Percentiles rank a stretch among this genome's conserved stretches.
Conservation (phyloP, 2,329 filamentous ascomycete genomes). For the Elsinoe ampelina region DNA sequence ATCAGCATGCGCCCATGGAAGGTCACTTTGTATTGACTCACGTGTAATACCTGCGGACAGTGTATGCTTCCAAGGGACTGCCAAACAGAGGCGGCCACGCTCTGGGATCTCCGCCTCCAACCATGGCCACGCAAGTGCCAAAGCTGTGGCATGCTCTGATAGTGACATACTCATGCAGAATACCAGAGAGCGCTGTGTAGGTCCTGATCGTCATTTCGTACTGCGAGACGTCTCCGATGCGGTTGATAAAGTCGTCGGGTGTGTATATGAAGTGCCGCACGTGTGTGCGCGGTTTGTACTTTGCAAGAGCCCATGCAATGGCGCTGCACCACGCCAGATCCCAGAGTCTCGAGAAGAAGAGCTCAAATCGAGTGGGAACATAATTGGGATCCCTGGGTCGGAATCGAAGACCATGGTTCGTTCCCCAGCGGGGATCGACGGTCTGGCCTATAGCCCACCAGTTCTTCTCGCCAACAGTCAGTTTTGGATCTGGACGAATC, state of each 20-base stretch:
- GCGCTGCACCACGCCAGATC: background rate
- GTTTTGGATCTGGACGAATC: background rate
- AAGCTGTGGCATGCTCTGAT: slow-evolving; percentile 6
- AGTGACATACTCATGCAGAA: background rate
- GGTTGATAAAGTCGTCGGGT: background rate
- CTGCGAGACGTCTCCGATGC: slow-evolving; percentile 2
- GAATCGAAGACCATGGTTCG: background rate
- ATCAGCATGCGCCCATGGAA: background rate
- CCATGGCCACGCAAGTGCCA: background rate
- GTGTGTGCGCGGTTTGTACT: background rate
- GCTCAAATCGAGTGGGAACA: background rate
- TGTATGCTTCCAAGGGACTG: slow-evolving; percentile 3
- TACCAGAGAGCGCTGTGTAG: background rate
- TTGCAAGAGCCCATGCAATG: background rate
- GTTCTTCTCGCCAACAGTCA: background rate
- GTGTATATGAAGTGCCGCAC: too few relatives aligned
- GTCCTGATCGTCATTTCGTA: background rate
- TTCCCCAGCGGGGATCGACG: background rate
- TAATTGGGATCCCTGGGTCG: background rate
- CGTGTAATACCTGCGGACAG: background rate
- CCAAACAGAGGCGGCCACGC: slow-evolving; percentile 9
- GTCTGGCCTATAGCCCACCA: background rate
- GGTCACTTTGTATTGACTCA: background rate
- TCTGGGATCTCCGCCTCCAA: background rate
- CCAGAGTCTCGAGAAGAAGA: slow-evolving; percentile 1